phyloP scores from a whole-genome alignment of 129 eudicot species.

The Arctium minus region DNA sequence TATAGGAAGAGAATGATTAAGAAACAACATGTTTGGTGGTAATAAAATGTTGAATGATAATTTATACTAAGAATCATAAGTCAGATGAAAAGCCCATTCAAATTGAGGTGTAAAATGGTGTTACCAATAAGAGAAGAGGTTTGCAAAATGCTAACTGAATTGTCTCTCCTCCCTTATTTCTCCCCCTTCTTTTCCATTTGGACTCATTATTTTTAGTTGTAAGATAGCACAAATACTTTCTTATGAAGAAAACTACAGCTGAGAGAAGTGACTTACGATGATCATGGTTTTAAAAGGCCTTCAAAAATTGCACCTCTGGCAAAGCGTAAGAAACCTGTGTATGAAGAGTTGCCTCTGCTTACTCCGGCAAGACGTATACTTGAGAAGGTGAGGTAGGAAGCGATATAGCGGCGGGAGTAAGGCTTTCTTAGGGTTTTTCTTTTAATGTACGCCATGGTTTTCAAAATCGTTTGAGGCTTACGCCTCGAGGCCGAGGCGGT shows the following conservation, averaged over 20 bases:
- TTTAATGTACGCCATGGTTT: not conserved
- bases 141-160: not conserved
- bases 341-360: not conserved
- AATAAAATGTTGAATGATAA: not conserved
- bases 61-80: not conserved
- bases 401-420: not conserved
- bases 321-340: not conserved
- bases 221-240: not conserved
- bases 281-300: not conserved
- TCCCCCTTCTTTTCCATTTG: not conserved
- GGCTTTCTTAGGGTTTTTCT: not conserved
- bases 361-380: not conserved
- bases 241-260: not conserved
- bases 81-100: not conserved
- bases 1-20: not conserved
- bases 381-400: not conserved
- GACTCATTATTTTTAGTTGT: not conserved
- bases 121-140: not conserved
- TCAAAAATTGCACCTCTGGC: not conserved
- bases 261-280: not conserved
- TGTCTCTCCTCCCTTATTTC: not conserved
- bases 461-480: no score
- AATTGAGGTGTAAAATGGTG: not conserved
- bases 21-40: not conserved
- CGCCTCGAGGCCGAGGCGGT: no score